Evolutionary conservation across 495 filamentous ascomycete genomes (phyloP).

Genomic region (Daldinia bambusicola): DNA sequence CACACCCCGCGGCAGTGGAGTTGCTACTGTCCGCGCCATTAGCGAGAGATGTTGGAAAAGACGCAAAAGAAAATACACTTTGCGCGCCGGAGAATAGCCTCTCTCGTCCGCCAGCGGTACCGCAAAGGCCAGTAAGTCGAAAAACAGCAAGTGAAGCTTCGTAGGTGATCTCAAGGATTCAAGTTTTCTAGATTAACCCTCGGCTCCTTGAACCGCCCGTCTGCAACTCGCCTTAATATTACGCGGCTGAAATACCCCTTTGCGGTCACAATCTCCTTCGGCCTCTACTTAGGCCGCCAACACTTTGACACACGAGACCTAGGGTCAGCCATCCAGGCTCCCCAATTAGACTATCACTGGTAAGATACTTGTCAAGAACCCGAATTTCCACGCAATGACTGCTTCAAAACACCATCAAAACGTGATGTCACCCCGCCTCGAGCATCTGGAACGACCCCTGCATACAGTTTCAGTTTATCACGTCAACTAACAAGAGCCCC

Average conservation of each 20-base stretch:
- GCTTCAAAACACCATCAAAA: slow-evolving; percentile 39
- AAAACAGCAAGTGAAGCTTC: neutral
- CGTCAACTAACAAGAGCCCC: neutral
- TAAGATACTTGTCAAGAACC: slow-evolving; percentile 3
- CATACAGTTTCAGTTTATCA: slow-evolving; percentile 7
- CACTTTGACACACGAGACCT: neutral
- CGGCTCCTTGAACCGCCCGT: neutral
- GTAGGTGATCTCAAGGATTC: neutral
- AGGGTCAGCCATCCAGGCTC: neutral
- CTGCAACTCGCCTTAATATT: slow-evolving; percentile 30
- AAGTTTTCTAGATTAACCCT: neutral
- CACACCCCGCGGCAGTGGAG: slow-evolving; percentile 6
- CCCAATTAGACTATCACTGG: slow-evolving; percentile 9
- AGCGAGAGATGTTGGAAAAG: neutral
- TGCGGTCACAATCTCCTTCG: neutral
- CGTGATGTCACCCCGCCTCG: slow-evolving; percentile 30
- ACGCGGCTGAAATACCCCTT: slow-evolving; percentile 20
- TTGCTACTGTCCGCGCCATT: slow-evolving; percentile 21
- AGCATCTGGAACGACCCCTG: slow-evolving; percentile 32
- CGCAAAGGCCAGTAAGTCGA: neutral
- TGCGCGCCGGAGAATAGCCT: neutral
- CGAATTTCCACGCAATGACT: slow-evolving; percentile 3
- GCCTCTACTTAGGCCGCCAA: slow-evolving; percentile 2
- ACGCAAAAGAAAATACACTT: neutral
- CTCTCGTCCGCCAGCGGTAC: slow-evolving; percentile 17